Evolutionary conservation across 2,329 filamentous ascomycete species (phyloP).

Genomic region (Ophiostoma piceae): DNA sequence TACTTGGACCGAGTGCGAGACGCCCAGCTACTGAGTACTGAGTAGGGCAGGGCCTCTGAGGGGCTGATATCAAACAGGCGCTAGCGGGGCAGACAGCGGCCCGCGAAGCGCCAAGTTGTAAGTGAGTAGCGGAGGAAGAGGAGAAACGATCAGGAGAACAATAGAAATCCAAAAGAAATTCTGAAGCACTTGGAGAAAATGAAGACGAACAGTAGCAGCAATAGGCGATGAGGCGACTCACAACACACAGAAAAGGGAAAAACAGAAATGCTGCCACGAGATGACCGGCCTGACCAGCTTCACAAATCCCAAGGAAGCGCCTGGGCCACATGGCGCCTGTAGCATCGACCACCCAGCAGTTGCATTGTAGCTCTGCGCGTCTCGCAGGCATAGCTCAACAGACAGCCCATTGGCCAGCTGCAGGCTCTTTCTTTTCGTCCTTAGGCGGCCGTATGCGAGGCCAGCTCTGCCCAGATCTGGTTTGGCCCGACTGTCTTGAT

Average conservation of each 20-base stretch:
- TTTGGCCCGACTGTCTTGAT: background rate
- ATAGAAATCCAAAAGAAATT: background rate
- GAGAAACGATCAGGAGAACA: background rate
- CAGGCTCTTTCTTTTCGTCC: background rate
- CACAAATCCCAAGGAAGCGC: background rate
- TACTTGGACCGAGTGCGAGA: background rate
- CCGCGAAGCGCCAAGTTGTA: slow-evolving; percentile 6
- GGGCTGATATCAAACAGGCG: background rate
- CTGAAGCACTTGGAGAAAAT: background rate
- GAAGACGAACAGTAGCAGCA: background rate
- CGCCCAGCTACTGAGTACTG: background rate
- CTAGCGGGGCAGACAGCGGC: slow-evolving; percentile 2
- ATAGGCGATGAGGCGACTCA: background rate
- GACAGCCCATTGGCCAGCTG: slow-evolving; percentile 5
- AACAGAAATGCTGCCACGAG: background rate
- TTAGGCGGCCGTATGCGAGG: background rate
- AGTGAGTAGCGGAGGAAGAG: background rate
- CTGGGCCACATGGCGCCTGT: background rate
- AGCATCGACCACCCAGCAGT: background rate
- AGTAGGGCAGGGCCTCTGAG: background rate
- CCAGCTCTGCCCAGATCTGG: background rate
- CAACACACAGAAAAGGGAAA: background rate
- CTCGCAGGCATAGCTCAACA: too few relatives aligned
- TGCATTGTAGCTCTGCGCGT: background rate
- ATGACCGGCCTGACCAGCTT: background rate